These are phyloP conservation scores for Boletellus deceptivus DNA, from an alignment of 1,284 basidiomycete species.

Conservation along the genomic window DNA sequence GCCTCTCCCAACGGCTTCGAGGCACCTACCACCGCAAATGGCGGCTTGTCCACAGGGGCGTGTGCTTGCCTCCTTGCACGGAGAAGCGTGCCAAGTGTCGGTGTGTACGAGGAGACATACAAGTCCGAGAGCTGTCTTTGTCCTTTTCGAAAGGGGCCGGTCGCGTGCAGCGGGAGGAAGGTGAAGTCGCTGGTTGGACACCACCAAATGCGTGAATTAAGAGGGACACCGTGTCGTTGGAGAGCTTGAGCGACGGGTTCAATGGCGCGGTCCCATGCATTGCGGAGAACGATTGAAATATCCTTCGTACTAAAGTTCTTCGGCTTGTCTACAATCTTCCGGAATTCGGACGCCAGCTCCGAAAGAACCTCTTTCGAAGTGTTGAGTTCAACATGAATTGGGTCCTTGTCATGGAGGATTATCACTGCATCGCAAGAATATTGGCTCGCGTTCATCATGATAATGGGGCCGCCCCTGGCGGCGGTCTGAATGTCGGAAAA, in stretches of 20 bases:
- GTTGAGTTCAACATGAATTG: slow-evolving; percentile 15
- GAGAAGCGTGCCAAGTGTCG: slow-evolving; percentile 20
- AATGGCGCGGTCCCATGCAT: slow-evolving; percentile 28
- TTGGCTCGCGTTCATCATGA: slow-evolving; percentile 29
- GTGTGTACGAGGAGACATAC: slow-evolving; percentile 36
- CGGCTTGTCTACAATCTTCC: not conserved
- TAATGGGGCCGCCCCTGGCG: slow-evolving; percentile 32
- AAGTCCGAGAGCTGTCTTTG: slow-evolving; percentile 24
- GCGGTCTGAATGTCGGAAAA: slow-evolving; percentile 25
- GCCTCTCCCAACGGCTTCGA: not conserved
- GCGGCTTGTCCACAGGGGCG: not conserved
- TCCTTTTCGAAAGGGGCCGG: slow-evolving; percentile 18
- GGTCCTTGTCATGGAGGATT: slow-evolving; percentile 8
- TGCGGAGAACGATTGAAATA: slow-evolving; percentile 17
- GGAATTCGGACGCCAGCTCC: not conserved
- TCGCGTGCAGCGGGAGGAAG: slow-evolving; percentile 38
- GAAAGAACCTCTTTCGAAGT: slow-evolving; percentile 1
- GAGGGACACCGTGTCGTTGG: slow-evolving; percentile 2
- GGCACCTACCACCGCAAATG: not conserved
- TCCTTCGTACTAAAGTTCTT: not conserved
- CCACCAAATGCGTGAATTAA: slow-evolving; percentile 38
- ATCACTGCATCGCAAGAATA: slow-evolving; percentile 27
- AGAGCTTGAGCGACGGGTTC: slow-evolving; percentile 25
- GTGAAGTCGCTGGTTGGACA: slow-evolving; percentile 35
- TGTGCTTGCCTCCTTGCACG: not conserved